Conservation (phyloP, 2,329 filamentous ascomycete genomes). For the Penicillium sp. region DNA sequence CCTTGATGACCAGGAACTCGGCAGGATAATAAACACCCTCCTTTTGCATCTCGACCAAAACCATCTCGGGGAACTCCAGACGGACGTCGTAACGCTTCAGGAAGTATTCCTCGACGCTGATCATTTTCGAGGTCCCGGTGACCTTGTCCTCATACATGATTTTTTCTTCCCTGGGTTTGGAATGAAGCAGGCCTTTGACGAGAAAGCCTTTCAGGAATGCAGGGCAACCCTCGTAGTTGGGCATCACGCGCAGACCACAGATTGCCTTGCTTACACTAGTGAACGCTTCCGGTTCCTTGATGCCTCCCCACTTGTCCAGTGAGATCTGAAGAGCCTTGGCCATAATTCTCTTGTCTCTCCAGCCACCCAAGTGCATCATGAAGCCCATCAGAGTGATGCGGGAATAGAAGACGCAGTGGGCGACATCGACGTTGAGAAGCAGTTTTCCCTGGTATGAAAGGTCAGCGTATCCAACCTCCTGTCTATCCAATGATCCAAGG, state of each 20-base stretch:
- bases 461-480: neutral
- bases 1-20: slow-evolving; percentile 52
- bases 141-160: slow-evolving; percentile 42
- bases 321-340: slow-evolving; percentile 23
- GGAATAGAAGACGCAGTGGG: slow-evolving; percentile 86
- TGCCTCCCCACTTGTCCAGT: slow-evolving; percentile 24
- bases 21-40: slow-evolving; percentile 51
- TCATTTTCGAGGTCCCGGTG: slow-evolving; percentile 44
- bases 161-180: slow-evolving; percentile 42
- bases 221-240: slow-evolving; percentile 36
- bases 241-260: slow-evolving; percentile 38
- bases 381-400: slow-evolving; percentile 36
- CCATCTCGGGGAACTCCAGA: slow-evolving; percentile 48
- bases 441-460: slow-evolving; percentile 54
- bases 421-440: slow-evolving; percentile 82
- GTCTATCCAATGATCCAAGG: neutral
- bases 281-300: slow-evolving; percentile 19
- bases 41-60: slow-evolving; percentile 57
- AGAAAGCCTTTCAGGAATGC: slow-evolving; percentile 43
- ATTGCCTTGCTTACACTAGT: slow-evolving; percentile 20
- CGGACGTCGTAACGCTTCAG: slow-evolving; percentile 49
- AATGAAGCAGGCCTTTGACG: slow-evolving; percentile 49
- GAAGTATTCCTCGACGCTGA: slow-evolving; percentile 60
- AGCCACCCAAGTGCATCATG: slow-evolving; percentile 34
- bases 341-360: slow-evolving; percentile 33